Evolutionary conservation across 2,329 filamentous ascomycete genomes (phyloP), one percentile per base, ranked within the genome.

Genomic region (Falciphora oryzae): DNA sequence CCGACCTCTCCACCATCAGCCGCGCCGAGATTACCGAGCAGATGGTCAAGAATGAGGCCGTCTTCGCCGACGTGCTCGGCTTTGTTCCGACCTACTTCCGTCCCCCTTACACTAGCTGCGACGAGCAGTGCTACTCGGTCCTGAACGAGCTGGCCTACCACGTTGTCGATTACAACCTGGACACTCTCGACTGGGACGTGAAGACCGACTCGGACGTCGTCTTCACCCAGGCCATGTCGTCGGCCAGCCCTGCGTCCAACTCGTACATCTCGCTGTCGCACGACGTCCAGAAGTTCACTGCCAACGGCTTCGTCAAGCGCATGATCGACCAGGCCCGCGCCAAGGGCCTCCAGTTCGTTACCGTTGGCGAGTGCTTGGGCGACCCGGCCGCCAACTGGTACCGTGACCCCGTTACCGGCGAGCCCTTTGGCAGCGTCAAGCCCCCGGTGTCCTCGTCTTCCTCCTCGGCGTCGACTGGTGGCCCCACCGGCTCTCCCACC

Each of bases 321-420:
- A 73, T 81, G 62, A 70, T 81, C 31, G 68, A 71, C 27, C 75
- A 75, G 31, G 74, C 85, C 85, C 74, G 75, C 62, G 68, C 68
- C 6, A 73, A 77, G 38, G 82, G 81, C 0, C 79, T 77, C 65
- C 69, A 70, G 59, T 77, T 78, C 64, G 83, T 85, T 38, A 83
- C 83, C 4, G 80, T 85, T 6, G 84, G 83, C 3, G 77, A 85
- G 68, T 86, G 84, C 69, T 75, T 86, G 18, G 81, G 80, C 16
- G 83, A 86, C 67, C 74, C 81, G 18, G 67, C 69, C 3, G 75
- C 74, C 61, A 78, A 80, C 69, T 86, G 83, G 84, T 86, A 86
- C 72, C 81, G 83, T 53, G 57, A 65, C 27, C 63, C 62, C 16
- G 38, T 27, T 68, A 68, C 66, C 11, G 66, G 66, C 11, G 58